These are phyloP conservation scores for Candida takata DNA, from an alignment of 805 yeast genomes.

Conservation along the genomic window DNA sequence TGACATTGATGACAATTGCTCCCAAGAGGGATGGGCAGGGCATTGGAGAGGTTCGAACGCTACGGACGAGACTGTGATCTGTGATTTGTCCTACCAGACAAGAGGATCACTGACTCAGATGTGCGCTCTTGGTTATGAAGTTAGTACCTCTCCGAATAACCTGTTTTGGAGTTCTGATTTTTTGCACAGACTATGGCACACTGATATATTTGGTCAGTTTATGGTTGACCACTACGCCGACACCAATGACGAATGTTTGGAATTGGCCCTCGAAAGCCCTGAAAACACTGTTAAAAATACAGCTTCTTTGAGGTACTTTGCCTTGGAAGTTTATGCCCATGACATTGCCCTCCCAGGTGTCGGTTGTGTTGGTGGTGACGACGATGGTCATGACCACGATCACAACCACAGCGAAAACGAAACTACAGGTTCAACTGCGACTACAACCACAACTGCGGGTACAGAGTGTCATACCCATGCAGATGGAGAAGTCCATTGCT, in stretches of 20 bases:
- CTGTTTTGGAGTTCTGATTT: slow-evolving; percentile 32
- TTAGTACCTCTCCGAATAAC: slow-evolving; percentile 20
- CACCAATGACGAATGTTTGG: slow-evolving; percentile 27
- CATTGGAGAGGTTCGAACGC: slow-evolving; percentile 31
- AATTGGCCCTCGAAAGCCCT: slow-evolving; percentile 27
- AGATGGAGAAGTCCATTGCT: slow-evolving; percentile 16
- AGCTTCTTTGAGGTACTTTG: slow-evolving; percentile 26
- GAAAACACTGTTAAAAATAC: slow-evolving; percentile 31
- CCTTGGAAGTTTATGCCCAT: slow-evolving; percentile 27
- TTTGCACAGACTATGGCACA: slow-evolving; percentile 33
- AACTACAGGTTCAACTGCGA: slow-evolving; percentile 1
- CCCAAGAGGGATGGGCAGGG: slow-evolving; percentile 31
- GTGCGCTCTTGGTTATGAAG: slow-evolving; percentile 31
- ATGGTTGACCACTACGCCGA: slow-evolving; percentile 32
- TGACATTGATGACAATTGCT: slow-evolving; percentile 32
- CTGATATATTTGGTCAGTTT: slow-evolving; percentile 26
- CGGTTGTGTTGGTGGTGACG: slow-evolving; percentile 23
- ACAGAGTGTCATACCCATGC: slow-evolving; percentile 19
- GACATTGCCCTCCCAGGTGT: slow-evolving; percentile 23
- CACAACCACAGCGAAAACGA: slow-evolving; percentile 2
- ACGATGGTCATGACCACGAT: slow-evolving; percentile 2
- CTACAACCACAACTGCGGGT: slow-evolving; percentile 6
- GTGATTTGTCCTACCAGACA: slow-evolving; percentile 31
- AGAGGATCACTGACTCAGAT: slow-evolving; percentile 27
- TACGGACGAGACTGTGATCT: slow-evolving; percentile 33